These are phyloP conservation scores for Cardamine occulta DNA, from an alignment of 345 rosid genomes.

Conservation along the genomic window DNA sequence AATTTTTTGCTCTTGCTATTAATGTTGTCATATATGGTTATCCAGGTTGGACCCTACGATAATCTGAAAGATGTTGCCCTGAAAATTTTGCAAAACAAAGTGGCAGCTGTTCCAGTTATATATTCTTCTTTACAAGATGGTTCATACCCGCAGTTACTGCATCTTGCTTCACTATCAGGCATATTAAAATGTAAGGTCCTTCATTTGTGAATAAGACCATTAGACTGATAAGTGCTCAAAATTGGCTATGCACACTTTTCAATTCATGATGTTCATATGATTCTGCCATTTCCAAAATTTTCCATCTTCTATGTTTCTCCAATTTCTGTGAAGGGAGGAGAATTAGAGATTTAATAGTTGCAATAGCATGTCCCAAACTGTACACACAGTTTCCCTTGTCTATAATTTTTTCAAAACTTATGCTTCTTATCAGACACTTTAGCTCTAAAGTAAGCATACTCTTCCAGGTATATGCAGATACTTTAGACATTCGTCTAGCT, in stretches of 20 bases:
- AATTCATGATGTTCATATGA: slow-evolving; percentile 3
- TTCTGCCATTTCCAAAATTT: not conserved
- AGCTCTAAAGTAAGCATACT: slow-evolving; percentile 39
- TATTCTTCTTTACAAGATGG: slow-evolving; percentile 62
- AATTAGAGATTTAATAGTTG: slow-evolving; percentile 10
- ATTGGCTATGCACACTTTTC: slow-evolving; percentile 8
- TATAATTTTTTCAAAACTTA: not conserved
- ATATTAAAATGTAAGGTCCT: slow-evolving; percentile 78
- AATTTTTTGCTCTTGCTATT: slow-evolving; percentile 16
- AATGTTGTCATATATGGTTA: slow-evolving; percentile 30
- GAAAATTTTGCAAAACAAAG: slow-evolving; percentile 77
- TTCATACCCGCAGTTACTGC: slow-evolving; percentile 78
- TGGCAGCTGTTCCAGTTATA: slow-evolving; percentile 80
- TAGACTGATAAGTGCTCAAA: slow-evolving; percentile 17
- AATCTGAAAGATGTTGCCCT: slow-evolving; percentile 78
- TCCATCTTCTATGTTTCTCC: slow-evolving; percentile 6
- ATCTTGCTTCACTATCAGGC: slow-evolving; percentile 93
- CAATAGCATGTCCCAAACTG: slow-evolving; percentile 14
- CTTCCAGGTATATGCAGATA: slow-evolving; percentile 91
- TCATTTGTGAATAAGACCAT: slow-evolving; percentile 20
- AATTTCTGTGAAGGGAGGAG: slow-evolving; percentile 12
- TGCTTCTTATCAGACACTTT: slow-evolving; percentile 27
- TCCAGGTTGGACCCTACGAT: slow-evolving; percentile 95
- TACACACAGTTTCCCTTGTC: slow-evolving; percentile 11
- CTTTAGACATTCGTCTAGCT: slow-evolving; percentile 82